Conservation (phyloP, 805 yeast genomes). For the Wickerhamomyces silvicola region DNA sequence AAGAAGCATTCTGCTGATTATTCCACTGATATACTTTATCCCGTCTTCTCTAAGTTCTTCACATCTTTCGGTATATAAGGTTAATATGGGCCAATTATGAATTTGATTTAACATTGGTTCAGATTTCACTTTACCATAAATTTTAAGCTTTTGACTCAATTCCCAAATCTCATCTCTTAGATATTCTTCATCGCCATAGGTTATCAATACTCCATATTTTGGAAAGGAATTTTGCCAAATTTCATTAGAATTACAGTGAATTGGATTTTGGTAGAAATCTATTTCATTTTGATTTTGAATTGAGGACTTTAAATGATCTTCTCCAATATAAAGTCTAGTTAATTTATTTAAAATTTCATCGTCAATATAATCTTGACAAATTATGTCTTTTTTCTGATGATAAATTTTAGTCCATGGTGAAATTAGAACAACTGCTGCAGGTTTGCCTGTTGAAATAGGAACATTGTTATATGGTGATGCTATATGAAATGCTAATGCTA, state of each 20-base stretch:
- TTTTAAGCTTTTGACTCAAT: constrained; percentile 22
- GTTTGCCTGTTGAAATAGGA: constrained; percentile 11
- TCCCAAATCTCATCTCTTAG: constrained; percentile 31
- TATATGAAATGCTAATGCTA: constrained; percentile 32
- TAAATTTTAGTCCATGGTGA: constrained; percentile 25
- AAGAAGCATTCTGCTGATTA: constrained; percentile 37
- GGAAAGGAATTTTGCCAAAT: constrained; percentile 40
- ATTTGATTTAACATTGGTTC: constrained; percentile 28
- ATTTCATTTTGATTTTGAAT: too few species aligned
- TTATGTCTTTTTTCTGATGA: not conserved
- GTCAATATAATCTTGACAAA: constrained; percentile 5
- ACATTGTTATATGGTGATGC: constrained; percentile 24
- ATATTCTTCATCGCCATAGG: constrained; percentile 39
- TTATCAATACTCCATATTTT: constrained; percentile 31
- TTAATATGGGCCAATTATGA: constrained; percentile 45
- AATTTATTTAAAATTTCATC: not conserved
- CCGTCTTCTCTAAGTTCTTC: constrained; percentile 39
- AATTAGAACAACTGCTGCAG: constrained; percentile 27
- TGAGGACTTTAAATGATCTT: not conserved
- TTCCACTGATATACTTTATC: constrained; percentile 31
- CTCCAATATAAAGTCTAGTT: not conserved
- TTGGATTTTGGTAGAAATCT: constrained; percentile 23
- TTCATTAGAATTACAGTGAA: constrained; percentile 21
- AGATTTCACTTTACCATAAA: constrained; percentile 27
- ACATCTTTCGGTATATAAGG: constrained; percentile 34